Conservation (phyloP, 225 moss, liverwort and hornwort species). For the Polytrichum commune region DNA sequence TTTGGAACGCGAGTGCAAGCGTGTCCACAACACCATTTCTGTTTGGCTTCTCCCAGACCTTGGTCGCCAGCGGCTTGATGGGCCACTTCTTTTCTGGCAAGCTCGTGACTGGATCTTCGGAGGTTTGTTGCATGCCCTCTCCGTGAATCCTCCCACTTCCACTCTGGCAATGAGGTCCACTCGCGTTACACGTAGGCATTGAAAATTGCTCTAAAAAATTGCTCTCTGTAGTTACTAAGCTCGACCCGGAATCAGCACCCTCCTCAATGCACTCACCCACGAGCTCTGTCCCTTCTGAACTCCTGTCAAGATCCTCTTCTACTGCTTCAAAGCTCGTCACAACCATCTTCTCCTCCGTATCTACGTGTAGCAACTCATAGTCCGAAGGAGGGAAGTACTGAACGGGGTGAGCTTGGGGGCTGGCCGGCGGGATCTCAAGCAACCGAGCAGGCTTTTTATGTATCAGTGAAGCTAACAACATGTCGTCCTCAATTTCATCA, state of each 20-base stretch:
- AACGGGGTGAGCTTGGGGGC: not conserved
- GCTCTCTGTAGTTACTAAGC: constrained; percentile 1
- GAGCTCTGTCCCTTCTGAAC: not conserved
- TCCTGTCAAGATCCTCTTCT: not conserved
- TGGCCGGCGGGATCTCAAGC: not conserved
- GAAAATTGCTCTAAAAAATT: not conserved
- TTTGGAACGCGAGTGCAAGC: not conserved
- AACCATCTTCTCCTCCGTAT: not conserved
- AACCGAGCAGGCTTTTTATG: not conserved
- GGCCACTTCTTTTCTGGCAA: not conserved
- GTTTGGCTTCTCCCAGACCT: constrained; percentile 5
- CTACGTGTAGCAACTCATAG: not conserved
- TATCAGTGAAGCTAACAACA: not conserved
- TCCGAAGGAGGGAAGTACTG: not conserved
- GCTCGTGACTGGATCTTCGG: not conserved
- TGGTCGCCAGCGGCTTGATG: constrained; percentile 8
- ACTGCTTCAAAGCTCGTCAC: not conserved
- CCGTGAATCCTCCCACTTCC: too few species aligned
- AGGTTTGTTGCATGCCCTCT: not conserved
- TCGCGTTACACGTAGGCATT: not conserved
- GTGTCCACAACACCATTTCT: not conserved
- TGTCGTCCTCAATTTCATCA: not conserved
- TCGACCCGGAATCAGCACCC: too few species aligned
- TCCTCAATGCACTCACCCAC: not conserved
- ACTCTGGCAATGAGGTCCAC: not conserved